phyloP scores from a whole-genome alignment of 2,329 filamentous ascomycete genomes.

The Tolypocladium tropicale region DNA sequence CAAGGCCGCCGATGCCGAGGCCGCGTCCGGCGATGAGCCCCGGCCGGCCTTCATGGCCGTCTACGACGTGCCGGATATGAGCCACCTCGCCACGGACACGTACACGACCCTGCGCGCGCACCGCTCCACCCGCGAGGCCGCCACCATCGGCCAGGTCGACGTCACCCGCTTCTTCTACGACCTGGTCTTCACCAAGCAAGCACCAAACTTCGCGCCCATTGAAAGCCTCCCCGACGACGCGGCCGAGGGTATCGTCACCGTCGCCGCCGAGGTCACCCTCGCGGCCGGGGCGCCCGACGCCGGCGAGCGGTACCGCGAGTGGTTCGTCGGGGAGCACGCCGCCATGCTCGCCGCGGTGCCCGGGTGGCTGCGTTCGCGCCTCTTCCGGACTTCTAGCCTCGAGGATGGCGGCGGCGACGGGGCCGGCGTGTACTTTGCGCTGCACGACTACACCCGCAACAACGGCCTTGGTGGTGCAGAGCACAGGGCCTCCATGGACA shows the following conservation, averaged over 20 bases:
- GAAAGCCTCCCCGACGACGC: slow-evolving; percentile 51
- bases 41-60: slow-evolving; percentile 64
- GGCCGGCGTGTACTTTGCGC: slow-evolving; percentile 45
- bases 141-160: slow-evolving; percentile 44
- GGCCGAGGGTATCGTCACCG: slow-evolving; percentile 47
- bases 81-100: slow-evolving; percentile 55
- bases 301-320: slow-evolving; percentile 47
- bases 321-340: slow-evolving; percentile 68
- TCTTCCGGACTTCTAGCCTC: slow-evolving; percentile 57
- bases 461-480: slow-evolving; percentile 59
- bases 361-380: slow-evolving; percentile 66
- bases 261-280: slow-evolving; percentile 48
- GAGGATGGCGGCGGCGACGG: slow-evolving; percentile 40
- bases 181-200: slow-evolving; percentile 44
- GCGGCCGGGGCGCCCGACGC: slow-evolving; percentile 40
- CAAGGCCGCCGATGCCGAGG: slow-evolving; percentile 37
- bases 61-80: slow-evolving; percentile 73
- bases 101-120: slow-evolving; percentile 58
- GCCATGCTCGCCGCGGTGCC: slow-evolving; percentile 61
- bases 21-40: slow-evolving; percentile 43
- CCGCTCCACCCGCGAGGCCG: slow-evolving; percentile 41
- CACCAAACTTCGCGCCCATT: slow-evolving; percentile 45
- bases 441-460: slow-evolving; percentile 61
- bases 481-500: slow-evolving; percentile 51
- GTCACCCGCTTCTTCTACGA: slow-evolving; percentile 66